A percentile compares a stretch with the other conserved stretches of the same genome.
phyloP scores from a whole-genome alignment of 345 rosid species.

The Citrus inodora region DNA sequence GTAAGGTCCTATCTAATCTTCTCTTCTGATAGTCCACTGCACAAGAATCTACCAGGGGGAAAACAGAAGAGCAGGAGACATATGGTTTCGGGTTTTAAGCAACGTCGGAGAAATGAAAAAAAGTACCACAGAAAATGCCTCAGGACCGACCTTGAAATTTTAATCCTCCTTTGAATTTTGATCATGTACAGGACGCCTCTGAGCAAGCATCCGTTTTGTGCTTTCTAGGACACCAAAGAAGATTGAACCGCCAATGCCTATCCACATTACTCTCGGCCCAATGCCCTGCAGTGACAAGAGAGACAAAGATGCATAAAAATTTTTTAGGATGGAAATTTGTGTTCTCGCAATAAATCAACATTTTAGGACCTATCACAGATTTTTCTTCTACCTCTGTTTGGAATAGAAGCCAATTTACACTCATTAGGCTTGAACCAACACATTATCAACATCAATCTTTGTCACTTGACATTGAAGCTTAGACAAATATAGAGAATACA shows the following conservation, averaged over 20 bases:
- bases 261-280: constrained; percentile 86
- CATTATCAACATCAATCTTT: not conserved
- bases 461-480: not conserved
- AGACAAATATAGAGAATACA: not conserved
- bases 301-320: not conserved
- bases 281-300: constrained; percentile 56
- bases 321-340: not conserved
- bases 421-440: not conserved
- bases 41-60: no score
- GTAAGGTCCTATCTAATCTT: not conserved
- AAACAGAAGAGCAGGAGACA: not conserved
- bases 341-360: not conserved
- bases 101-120: not conserved
- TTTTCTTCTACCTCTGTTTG: not conserved
- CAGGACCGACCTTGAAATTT: not conserved
- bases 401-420: not conserved
- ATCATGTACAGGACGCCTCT: constrained; percentile 40
- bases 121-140: no score
- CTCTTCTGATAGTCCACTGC: not conserved
- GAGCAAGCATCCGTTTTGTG: constrained; percentile 66
- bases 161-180: constrained; percentile 29
- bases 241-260: constrained; percentile 88
- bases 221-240: constrained; percentile 87
- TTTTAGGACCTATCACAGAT: not conserved
- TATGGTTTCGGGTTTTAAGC: not conserved